phyloP scores from a whole-genome alignment of 1,139 yeast genomes.

The Zhuliangozyma blackwelliae region DNA sequence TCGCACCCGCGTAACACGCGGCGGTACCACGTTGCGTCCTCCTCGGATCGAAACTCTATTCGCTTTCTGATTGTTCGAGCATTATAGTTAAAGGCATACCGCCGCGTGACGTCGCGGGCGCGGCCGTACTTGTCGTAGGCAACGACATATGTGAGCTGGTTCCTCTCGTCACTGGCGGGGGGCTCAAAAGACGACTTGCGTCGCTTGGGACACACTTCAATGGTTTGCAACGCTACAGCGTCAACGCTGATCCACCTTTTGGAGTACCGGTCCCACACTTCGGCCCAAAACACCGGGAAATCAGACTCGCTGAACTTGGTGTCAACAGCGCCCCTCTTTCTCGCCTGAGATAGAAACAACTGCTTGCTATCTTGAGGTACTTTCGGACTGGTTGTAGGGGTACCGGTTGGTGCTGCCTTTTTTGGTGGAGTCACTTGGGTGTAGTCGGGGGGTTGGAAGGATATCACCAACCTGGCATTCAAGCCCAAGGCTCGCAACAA shows the following conservation, averaged over 20 bases:
- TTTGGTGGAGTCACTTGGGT: too few relatives aligned
- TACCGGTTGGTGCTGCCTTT: too few relatives aligned
- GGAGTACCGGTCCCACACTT: constrained; percentile 78
- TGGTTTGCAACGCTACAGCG: constrained; percentile 59
- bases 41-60: constrained; percentile 51
- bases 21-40: constrained; percentile 64
- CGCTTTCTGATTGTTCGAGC: constrained; percentile 74
- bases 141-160: constrained; percentile 66
- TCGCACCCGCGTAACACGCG: constrained; percentile 32
- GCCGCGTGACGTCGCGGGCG: constrained; percentile 76
- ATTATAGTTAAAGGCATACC: constrained; percentile 70
- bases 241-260: constrained; percentile 84
- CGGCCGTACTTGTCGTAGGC: constrained; percentile 68
- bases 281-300: constrained; percentile 87
- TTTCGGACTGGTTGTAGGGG: too few relatives aligned
- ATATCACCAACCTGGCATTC: constrained; percentile 69
- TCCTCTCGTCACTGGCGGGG: constrained; percentile 54
- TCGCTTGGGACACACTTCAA: constrained; percentile 62
- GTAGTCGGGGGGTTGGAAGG: constrained; percentile 88
- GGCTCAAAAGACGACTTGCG: constrained; percentile 71
- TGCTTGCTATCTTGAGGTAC: constrained; percentile 1
- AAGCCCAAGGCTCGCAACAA: constrained; percentile 67
- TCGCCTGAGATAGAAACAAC: constrained; percentile 22
- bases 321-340: neutral
- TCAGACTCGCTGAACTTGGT: constrained; percentile 23